Evolutionary conservation across 495 filamentous ascomycete species (phyloP).

Genomic region (Astrothelium macrocarpum): DNA sequence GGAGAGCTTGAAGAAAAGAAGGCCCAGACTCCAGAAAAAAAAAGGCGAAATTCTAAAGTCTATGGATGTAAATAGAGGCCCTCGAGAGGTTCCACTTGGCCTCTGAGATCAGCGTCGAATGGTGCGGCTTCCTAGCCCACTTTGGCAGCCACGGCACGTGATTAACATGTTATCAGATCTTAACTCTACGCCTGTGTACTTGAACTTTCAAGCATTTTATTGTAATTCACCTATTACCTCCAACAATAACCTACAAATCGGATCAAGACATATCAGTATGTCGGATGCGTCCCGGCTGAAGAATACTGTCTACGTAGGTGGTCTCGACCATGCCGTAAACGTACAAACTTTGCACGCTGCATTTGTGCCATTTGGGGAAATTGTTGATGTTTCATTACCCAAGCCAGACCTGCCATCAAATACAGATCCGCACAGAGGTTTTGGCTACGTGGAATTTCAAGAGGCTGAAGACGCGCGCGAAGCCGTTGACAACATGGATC

Average conservation of each 20-base stretch:
- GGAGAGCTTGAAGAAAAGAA: conserved; percentile 17
- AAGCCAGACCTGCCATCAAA: conserved; percentile 63
- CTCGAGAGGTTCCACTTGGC: conserved; percentile 2
- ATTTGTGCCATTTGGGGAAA: conserved; percentile 93
- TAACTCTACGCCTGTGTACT: no score
- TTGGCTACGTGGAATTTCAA: conserved; percentile 95
- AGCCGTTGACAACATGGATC: conserved; percentile 99
- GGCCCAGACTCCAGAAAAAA: conserved; percentile 22
- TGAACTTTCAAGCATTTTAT: no score
- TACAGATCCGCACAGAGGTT: conserved; percentile 74
- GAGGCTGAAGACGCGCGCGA: conserved; percentile 76
- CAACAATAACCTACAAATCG: no score
- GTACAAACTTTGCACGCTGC: conserved; percentile 67
- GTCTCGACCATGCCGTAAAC: conserved; percentile 71
- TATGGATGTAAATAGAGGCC: not conserved
- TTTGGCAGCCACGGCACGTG: conserved; percentile 5
- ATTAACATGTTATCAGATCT: conserved; percentile 4
- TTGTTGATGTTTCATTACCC: conserved; percentile 79
- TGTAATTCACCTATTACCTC: not conserved
- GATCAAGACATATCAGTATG: conserved; percentile 47
- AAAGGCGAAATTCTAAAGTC: not conserved
- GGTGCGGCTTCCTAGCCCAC: conserved; percentile 1
- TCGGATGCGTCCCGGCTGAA: conserved; percentile 76
- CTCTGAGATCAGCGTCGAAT: not conserved
- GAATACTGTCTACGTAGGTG: conserved; percentile 82